Evolutionary conservation across 768 basidiomycete genomes (phyloP), one percentile per base, ranked within the genome.

Genomic region (Auricularia sp.): DNA sequence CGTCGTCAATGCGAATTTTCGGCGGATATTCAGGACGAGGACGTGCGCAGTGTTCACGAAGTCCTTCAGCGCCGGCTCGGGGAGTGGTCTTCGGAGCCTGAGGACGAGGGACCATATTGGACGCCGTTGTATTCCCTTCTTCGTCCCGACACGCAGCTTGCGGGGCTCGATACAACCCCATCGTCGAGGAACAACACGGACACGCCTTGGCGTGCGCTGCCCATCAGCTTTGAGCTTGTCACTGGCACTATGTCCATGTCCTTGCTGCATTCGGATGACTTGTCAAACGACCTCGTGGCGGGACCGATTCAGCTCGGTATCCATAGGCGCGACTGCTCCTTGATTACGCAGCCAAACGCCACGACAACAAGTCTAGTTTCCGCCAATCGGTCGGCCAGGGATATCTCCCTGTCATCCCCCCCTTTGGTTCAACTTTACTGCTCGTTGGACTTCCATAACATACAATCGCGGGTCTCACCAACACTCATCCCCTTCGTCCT

Each of bases 401-500:
- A 59, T 34, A 33, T 37, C 37, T 16, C 61, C 65, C 14, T 47
- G 71, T n/a, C 66, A 65, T 61, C 62, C 29, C 59, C 63, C 21
- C 64, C 62, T 6, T 64, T 65, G 56, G 69, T 66, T 4, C 75
- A 73, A n/a, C 68, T 70, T 14, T 62, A 56, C 54, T 64, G 79
- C 33, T 73, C 77, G 21, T 54, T 84, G 34, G 72, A 76, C 29
- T 45, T 82, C 18, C 79, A 79, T 0, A 77, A 80, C 51, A 64
- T 81, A 33, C 73, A 74, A 16, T 66, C 85, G 61, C 71, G 71
- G 5, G 75, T 86, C 13, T 81, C 74, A n/a, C 85, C 88, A 24
- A 82, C 82, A 65, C 74, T 88, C 39, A 82, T 88, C 76, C 73
- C 77, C 33, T 88, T 88, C 68, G 79, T 81, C 10, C 85, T 82